phyloP scores from a whole-genome alignment of 1,139 yeast genomes.

The Nematodospora anomalae region DNA sequence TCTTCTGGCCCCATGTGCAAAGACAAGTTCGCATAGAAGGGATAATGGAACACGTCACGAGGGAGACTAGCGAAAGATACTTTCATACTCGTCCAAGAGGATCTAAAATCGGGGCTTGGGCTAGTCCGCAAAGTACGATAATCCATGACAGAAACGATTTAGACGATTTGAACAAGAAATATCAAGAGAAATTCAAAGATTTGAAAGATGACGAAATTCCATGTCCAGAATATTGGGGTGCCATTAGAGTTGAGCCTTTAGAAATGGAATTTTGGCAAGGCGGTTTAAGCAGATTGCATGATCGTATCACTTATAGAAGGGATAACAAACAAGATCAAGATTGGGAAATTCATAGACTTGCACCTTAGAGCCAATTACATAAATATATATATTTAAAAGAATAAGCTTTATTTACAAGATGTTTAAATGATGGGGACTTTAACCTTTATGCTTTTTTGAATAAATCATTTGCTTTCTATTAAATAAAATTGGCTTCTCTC shows the following conservation, averaged over 20 bases:
- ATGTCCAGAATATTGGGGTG: conserved; percentile 97
- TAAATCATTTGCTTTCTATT: conserved; percentile 24
- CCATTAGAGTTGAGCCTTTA: conserved; percentile 79
- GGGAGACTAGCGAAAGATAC: conserved; percentile 75
- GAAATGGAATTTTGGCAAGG: conserved; percentile 99
- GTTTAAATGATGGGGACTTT: background rate
- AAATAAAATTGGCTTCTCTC: conserved; percentile 38
- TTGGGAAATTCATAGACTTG: conserved; percentile 70
- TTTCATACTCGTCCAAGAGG: conserved; percentile 89
- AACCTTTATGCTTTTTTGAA: conserved; percentile 14
- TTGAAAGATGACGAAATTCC: conserved; percentile 63
- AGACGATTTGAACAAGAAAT: conserved; percentile 49
- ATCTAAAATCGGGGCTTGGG: conserved; percentile 95
- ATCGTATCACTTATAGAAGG: conserved; percentile 75
- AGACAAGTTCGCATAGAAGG: conserved; percentile 96
- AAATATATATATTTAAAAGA: conserved; percentile 3
- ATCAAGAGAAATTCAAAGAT: conserved; percentile 59
- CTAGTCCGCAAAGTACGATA: conserved; percentile 79
- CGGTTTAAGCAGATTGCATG: conserved; percentile 84
- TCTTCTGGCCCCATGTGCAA: conserved; percentile 89
- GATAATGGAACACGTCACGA: conserved; percentile 64
- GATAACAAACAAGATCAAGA: conserved; percentile 41
- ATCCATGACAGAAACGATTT: conserved; percentile 61
- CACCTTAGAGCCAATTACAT: conserved; percentile 53
- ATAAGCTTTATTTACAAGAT: background rate